Base-by-base conservation (phyloP, 2,329 filamentous ascomycete genomes). In the Verticillium nonalfalfae region DNA sequence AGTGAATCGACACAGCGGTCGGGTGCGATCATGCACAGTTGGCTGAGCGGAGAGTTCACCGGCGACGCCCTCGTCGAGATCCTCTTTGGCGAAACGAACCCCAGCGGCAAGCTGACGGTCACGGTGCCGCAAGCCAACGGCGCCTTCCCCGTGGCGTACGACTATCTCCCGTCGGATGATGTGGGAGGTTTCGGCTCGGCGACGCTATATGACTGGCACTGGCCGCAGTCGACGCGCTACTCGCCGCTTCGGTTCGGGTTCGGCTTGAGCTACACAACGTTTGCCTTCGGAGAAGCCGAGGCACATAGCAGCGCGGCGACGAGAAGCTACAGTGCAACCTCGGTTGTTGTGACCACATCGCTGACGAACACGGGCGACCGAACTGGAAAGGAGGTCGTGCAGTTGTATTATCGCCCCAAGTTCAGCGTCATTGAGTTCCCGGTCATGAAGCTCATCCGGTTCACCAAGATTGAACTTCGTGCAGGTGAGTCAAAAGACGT, bases 181-280 rank as follows among this genome's bases (percentile, higher is more conserved):
- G 81, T 80, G 60, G 72, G 85, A 38, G 78, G 81, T 62, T 84
- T 89, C 64, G 77, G 77, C 0, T 84, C 85, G 0, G 81, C 84
- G 63, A 80, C 79, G 10, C 75, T 85, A 39, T 84, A 80, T 67
- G 76, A 85, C 3, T 86, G 85, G 65, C 67, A 70, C 33, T 70
- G 65, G 61, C 71, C 72, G 7, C 63, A 68, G 11, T 39, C 72
- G 33, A 66, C 67, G 69, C 74, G 82, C 36, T 80, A 78, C 69
- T 68, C 77, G 0, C 73, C 79, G 9, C 81, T 83, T n/a, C 70
- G 72, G 56, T 90, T 90, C 67, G 88, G 87, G 2, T 88, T 81
- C 65, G 87, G 88, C 1, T 78, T 90, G 34, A 87, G 83, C 54
- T 90, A 89, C 73, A 88, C 87, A 9, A 78, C 77, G 0, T 90